Base-by-base conservation (phyloP, 2,329 filamentous ascomycete species). In the Exserohilum turcica region DNA sequence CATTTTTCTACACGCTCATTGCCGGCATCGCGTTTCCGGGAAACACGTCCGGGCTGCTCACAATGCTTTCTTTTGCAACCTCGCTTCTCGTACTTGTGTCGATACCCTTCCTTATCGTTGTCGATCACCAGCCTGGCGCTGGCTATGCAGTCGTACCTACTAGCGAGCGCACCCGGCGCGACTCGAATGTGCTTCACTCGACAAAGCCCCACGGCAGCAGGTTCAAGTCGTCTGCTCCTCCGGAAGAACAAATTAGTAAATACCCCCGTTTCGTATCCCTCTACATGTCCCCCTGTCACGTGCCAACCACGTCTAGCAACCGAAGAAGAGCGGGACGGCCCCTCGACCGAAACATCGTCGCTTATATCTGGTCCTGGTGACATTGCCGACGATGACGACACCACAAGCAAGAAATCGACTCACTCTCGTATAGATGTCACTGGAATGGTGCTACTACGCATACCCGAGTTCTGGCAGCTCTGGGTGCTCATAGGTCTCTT, bases 1-100 rank as follows among this genome's bases (percentile, higher is more conserved):
- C 94, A 48, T 94, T 99, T 77, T 96, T 97, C 79, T 99, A 97
- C 77, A 93, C 94, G 0, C 82, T 87, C 2, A 76, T 95, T 29
- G 90, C 91, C 18, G 85, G 86, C 15, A 70, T 95, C 40, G 78
- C 91, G 35, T 92, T 96, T 69, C 90, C 91, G 2, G 91, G 91
- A 33, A 86, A 95, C 66, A 94, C 92, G 0, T 88, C 88, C 49
- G 84, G 84, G 33, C 92, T 97, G 64, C 81, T 99, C 52, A 79
- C 93, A 59, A 78, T 97, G 24, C 80, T 99, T 35, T 86, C 92
- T 3, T 80, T 86, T 58, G 92, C 92, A 13, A 97, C 93, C 1
- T 90, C 87, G 56, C 76, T 82, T 43, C 81, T 97, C 64, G 88
- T 88, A 3, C 83, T 95, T 47, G 71, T 86, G 19, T 88, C 91